Evolutionary conservation across 2,329 filamentous ascomycete species (phyloP).

Genomic region (Scolecobasidium constrictum): DNA sequence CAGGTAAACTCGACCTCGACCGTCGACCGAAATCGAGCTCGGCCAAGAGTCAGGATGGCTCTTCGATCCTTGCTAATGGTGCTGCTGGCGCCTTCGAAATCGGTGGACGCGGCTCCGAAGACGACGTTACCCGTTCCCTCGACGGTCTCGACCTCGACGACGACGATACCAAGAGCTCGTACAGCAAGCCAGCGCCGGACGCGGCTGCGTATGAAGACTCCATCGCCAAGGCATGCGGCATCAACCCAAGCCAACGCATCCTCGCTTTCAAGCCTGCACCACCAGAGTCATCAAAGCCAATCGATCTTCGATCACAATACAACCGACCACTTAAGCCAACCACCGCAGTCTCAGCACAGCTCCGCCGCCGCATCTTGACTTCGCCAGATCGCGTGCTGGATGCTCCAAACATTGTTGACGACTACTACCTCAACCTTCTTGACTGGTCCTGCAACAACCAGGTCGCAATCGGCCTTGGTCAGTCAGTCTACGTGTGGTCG

Average conservation of each 20-base stretch:
- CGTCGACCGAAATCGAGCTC: constrained; percentile 60
- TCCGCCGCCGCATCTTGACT: constrained; percentile 83
- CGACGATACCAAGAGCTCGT: constrained; percentile 47
- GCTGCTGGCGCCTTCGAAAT: constrained; percentile 47
- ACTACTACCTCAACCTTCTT: constrained; percentile 97
- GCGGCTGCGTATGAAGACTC: constrained; percentile 87
- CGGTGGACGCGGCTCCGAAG: constrained; percentile 49
- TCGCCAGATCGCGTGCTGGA: constrained; percentile 94
- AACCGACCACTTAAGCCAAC: constrained; percentile 85
- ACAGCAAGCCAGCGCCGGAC: constrained; percentile 74
- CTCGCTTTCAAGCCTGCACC: constrained; percentile 96
- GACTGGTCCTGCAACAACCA: constrained; percentile 98
- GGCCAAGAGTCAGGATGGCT: constrained; percentile 51
- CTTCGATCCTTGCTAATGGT: constrained; percentile 53
- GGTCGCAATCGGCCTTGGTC: constrained; percentile 93
- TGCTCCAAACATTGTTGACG: constrained; percentile 88
- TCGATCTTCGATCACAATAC: constrained; percentile 95
- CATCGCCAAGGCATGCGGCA: constrained; percentile 80
- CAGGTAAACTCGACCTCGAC: constrained; percentile 63
- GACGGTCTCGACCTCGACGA: constrained; percentile 67
- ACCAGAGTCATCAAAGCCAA: constrained; percentile 97
- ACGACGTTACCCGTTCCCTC: constrained; percentile 65
- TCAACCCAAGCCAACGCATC: constrained; percentile 88
- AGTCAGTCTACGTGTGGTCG: constrained; percentile 97
- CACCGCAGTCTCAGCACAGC: constrained; percentile 66